phyloP scores from a whole-genome alignment of 805 yeast genomes.

The Candida nanaspora region DNA sequence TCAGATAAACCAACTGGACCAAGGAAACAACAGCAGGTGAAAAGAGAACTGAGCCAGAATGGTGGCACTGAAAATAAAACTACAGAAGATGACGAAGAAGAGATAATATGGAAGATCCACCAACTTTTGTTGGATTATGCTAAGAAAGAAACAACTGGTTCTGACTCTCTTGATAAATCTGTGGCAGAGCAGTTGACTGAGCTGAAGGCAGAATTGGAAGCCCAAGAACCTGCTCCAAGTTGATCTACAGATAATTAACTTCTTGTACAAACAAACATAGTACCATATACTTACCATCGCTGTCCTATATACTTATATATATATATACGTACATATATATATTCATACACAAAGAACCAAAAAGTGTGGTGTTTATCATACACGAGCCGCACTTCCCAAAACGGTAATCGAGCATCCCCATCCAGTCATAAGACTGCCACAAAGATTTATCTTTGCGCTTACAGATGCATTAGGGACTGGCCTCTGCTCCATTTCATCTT shows the following conservation, averaged over 20 bases:
- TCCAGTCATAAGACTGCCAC: too few species aligned
- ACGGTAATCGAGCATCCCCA: background rate
- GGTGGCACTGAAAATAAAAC: background rate
- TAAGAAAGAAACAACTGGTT: slow-evolving; percentile 9
- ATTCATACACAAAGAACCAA: background rate
- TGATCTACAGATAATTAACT: too few species aligned
- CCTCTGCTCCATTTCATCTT: too few species aligned
- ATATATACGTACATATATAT: background rate
- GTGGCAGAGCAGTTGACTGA: slow-evolving; percentile 6
- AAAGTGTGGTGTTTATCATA: too few species aligned
- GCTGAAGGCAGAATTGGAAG: slow-evolving; percentile 6
- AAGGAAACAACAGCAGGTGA: background rate
- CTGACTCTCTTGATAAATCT: slow-evolving; percentile 8
- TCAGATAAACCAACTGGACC: background rate
- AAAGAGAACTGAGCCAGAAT: background rate
- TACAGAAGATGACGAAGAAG: slow-evolving; percentile 8
- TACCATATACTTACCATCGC: too few species aligned
- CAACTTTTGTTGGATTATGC: slow-evolving; percentile 12
- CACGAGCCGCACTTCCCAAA: too few species aligned
- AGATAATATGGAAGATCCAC: slow-evolving; percentile 12
- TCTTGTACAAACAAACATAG: too few species aligned
- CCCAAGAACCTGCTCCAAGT: too few species aligned
- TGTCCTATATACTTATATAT: background rate
- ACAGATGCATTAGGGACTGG: too few species aligned
- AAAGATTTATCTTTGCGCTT: too few species aligned